phyloP scores from a whole-genome alignment of 495 filamentous ascomycete genomes.

The Cenococcum geophilum region DNA sequence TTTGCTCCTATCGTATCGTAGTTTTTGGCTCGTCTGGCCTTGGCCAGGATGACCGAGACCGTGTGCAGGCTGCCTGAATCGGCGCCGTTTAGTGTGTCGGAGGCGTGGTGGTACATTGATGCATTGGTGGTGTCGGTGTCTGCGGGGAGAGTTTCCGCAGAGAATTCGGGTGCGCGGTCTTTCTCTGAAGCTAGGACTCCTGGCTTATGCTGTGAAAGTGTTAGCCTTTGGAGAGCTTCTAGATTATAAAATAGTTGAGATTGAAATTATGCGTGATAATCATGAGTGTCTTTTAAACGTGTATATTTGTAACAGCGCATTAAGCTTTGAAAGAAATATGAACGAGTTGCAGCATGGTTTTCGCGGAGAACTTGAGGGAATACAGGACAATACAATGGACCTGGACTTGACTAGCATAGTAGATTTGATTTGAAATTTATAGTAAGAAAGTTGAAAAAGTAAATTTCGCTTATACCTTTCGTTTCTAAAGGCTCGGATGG shows the following conservation, averaged over 20 bases:
- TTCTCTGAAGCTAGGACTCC: slow-evolving; percentile 53
- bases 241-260: neutral
- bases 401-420: neutral
- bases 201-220: slow-evolving; percentile 53
- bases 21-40: slow-evolving; percentile 56
- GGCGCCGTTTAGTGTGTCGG: slow-evolving; percentile 55
- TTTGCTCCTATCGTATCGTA: slow-evolving; percentile 49
- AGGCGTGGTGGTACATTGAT: slow-evolving; percentile 43
- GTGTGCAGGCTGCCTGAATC: slow-evolving; percentile 58
- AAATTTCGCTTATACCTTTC: slow-evolving; percentile 46
- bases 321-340: no score
- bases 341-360: no score
- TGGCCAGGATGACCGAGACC: slow-evolving; percentile 55
- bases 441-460: neutral
- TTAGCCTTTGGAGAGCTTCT: slow-evolving; percentile 1
- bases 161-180: slow-evolving; percentile 59
- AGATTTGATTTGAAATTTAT: neutral
- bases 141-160: slow-evolving; percentile 51
- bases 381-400: neutral
- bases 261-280: neutral
- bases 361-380: no score
- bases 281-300: no score
- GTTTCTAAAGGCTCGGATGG: slow-evolving; percentile 49
- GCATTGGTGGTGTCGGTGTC: slow-evolving; percentile 50
- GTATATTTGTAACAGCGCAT: no score